Percentiles rank a stretch among this genome's conserved stretches.
These are phyloP conservation scores for Plasmopara halstedii DNA, from an alignment of 352 stramenopile species.

Conservation along the genomic window DNA sequence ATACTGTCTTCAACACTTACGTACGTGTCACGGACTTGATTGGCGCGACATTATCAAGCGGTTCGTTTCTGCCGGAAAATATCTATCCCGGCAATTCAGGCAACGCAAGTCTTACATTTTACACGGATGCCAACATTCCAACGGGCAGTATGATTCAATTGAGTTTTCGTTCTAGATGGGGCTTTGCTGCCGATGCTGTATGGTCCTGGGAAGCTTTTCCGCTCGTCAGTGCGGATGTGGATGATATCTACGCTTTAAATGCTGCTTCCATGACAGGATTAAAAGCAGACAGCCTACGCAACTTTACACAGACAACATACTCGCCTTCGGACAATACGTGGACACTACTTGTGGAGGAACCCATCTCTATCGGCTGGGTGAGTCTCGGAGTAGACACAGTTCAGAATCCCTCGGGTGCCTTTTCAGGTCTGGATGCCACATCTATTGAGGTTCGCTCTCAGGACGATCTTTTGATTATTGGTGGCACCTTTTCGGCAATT, in stretches of 20 bases:
- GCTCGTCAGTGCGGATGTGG: conserved; percentile 7
- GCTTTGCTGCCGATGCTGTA: conserved; percentile 34
- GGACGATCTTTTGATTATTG: conserved; percentile 44
- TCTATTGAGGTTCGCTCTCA: conserved; percentile 46
- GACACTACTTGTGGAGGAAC: conserved; percentile 41
- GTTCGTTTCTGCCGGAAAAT: conserved; percentile 74
- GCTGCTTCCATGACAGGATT: conserved; percentile 1
- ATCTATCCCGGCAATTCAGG: conserved; percentile 78
- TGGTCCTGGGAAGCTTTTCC: conserved; percentile 48
- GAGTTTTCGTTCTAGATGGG: conserved; percentile 56
- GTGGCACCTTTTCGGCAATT: conserved; percentile 61
- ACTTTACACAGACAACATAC: conserved; percentile 23
- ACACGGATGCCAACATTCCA: conserved; percentile 52
- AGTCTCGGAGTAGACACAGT: conserved; percentile 54
- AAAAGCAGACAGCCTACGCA: conserved; percentile 4
- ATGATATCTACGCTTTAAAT: conserved; percentile 8
- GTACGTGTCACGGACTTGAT: conserved; percentile 43
- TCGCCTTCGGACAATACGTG: conserved; percentile 38
- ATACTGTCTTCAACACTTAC: conserved; percentile 65
- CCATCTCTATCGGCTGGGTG: conserved; percentile 64
- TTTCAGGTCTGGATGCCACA: conserved; percentile 60
- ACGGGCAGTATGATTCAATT: conserved; percentile 42
- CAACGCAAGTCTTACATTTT: conserved; percentile 72
- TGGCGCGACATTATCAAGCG: conserved; percentile 45
- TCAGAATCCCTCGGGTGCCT: conserved; percentile 64